These are phyloP conservation scores for Fraxinus sp. DNA, from an alignment of 305 asterid genomes.

Conservation along the genomic window DNA sequence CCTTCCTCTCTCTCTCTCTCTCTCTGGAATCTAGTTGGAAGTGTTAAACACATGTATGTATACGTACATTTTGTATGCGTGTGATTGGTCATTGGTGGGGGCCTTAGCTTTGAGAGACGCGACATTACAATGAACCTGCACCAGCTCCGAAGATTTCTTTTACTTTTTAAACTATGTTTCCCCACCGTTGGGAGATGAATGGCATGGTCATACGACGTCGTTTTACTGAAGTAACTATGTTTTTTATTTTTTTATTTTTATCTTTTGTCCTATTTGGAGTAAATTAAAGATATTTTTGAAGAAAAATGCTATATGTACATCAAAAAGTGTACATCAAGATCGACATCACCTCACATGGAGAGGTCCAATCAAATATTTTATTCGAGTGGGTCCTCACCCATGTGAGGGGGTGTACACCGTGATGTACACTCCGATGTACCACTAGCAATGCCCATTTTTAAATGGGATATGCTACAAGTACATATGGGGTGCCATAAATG, in stretches of 20 bases:
- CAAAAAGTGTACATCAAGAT: too few species aligned
- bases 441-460: too few species aligned
- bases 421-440: too few species aligned
- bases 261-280: not conserved
- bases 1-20: not conserved
- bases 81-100: not conserved
- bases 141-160: not conserved
- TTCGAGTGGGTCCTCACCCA: too few species aligned
- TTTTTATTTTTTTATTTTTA: not conserved
- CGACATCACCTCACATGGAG: too few species aligned
- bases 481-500: too few species aligned
- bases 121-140: not conserved
- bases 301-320: too few species aligned
- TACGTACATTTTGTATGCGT: not conserved
- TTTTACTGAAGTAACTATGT: not conserved
- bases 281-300: too few species aligned
- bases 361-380: too few species aligned
- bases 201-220: not conserved
- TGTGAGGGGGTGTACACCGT: too few species aligned
- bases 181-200: not conserved
- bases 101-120: not conserved
- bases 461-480: too few species aligned
- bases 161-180: not conserved
- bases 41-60: not conserved
- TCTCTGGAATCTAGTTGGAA: not conserved